These are phyloP conservation scores for Coemansia sp. DNA, from an alignment of 192 early-diverging fungal species.

Conservation along the genomic window DNA sequence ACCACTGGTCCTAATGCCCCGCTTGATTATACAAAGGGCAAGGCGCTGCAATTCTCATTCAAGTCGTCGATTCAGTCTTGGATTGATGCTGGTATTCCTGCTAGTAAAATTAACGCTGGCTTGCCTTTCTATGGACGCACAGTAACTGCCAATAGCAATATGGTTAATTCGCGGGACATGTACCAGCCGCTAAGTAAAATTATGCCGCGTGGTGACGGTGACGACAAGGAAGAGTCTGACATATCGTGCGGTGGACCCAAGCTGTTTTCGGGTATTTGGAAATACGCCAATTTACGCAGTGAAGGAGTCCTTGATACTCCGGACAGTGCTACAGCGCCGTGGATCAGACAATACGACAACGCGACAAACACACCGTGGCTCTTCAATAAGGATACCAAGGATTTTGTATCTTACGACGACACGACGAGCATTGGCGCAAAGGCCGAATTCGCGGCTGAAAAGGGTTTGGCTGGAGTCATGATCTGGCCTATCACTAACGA, in stretches of 20 bases:
- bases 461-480: constrained; percentile 68
- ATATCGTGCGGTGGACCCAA: constrained; percentile 43
- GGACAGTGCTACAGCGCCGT: constrained; percentile 57
- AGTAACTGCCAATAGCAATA: constrained; percentile 37
- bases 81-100: constrained; percentile 63
- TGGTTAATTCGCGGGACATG: constrained; percentile 32
- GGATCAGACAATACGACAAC: constrained; percentile 64
- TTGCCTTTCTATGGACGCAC: constrained; percentile 66
- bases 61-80: constrained; percentile 54
- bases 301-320: constrained; percentile 54
- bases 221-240: constrained; percentile 50
- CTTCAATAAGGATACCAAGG: constrained; percentile 60
- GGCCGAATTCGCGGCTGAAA: constrained; percentile 43
- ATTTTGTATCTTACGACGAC: constrained; percentile 72
- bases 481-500: constrained; percentile 70
- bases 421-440: constrained; percentile 56
- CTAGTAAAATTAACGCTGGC: constrained; percentile 60
- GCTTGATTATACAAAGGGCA: constrained; percentile 36
- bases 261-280: constrained; percentile 67
- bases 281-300: constrained; percentile 62
- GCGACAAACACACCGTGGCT: constrained; percentile 69
- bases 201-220: constrained; percentile 61
- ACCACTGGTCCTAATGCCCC: constrained; percentile 68
- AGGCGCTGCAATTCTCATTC: constrained; percentile 46
- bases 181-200: constrained; percentile 37